Evolutionary conservation across 495 filamentous ascomycete species (phyloP).

Genomic region (Penicillium canariense): DNA sequence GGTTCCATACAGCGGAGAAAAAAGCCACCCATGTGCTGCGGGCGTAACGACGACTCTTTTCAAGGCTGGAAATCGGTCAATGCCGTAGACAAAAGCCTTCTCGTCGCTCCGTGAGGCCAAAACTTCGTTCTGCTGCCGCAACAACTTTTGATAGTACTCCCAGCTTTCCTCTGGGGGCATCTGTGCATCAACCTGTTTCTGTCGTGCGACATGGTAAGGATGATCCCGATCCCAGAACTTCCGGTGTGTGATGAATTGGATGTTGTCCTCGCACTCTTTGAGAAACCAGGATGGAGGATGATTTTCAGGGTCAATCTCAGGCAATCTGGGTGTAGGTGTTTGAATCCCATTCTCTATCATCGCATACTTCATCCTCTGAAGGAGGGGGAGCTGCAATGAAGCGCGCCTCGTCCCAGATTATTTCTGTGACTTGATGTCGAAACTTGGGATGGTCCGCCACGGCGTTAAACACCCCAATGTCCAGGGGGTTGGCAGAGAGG

Average conservation of each 20-base stretch:
- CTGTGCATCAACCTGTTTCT: slow-evolving; percentile 1
- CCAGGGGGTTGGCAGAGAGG: slow-evolving; percentile 3
- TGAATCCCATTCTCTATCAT: neutral
- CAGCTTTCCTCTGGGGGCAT: neutral
- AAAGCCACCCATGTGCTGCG: slow-evolving; percentile 20
- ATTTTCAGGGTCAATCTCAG: neutral
- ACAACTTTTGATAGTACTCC: slow-evolving; percentile 6
- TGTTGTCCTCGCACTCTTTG: neutral
- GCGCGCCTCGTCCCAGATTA: slow-evolving; percentile 8
- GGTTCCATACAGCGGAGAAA: slow-evolving; percentile 22
- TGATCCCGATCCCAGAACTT: neutral
- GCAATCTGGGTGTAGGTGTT: neutral
- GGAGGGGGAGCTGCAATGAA: neutral
- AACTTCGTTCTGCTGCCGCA: slow-evolving; percentile 9
- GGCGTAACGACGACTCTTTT: slow-evolving; percentile 22
- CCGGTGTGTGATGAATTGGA: neutral
- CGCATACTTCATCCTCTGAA: neutral
- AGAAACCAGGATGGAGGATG: neutral
- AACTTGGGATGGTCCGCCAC: slow-evolving; percentile 6
- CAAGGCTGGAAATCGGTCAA: slow-evolving; percentile 21
- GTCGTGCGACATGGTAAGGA: neutral
- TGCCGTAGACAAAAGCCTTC: slow-evolving; percentile 13
- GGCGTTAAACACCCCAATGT: slow-evolving; percentile 5
- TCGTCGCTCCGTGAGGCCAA: slow-evolving; percentile 6
- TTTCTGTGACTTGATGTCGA: slow-evolving; percentile 1